Percentiles rank a stretch among this genome's conserved stretches.
These are phyloP conservation scores for Anthracocystis walkeri DNA, from an alignment of 1,284 basidiomycete species.

Conservation along the genomic window DNA sequence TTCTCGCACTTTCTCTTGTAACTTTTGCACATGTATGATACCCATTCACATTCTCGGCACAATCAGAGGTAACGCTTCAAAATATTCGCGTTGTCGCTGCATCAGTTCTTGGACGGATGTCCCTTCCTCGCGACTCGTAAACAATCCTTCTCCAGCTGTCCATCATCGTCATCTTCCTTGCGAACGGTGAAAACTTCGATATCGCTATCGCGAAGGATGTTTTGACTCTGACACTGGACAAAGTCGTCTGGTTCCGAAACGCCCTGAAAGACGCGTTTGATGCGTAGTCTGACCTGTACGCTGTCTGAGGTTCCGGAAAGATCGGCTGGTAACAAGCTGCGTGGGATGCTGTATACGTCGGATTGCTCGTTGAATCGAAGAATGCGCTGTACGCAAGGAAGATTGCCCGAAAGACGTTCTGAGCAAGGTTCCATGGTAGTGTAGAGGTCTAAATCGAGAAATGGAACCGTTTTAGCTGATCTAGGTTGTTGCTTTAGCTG, in stretches of 20 bases:
- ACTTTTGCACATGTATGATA: constrained; percentile 23
- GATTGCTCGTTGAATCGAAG: constrained; percentile 72
- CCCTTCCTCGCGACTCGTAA: constrained; percentile 59
- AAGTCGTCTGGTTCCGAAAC: constrained; percentile 95
- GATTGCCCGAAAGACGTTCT: constrained; percentile 84
- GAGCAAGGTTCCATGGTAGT: constrained; percentile 99
- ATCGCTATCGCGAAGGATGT: constrained; percentile 79
- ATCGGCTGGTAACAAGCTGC: not conserved
- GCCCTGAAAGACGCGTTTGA: constrained; percentile 86
- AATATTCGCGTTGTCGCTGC: not conserved
- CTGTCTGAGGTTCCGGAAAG: not conserved
- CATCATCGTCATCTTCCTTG: constrained; percentile 5
- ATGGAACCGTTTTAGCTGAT: not conserved
- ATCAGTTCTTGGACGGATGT: constrained; percentile 22
- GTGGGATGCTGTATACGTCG: constrained; percentile 19
- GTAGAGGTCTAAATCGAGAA: constrained; percentile 78
- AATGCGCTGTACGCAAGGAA: constrained; percentile 87
- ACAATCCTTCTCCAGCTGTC: constrained; percentile 54
- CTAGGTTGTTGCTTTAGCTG: not conserved
- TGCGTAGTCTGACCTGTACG: constrained; percentile 64
- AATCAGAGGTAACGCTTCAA: not conserved
- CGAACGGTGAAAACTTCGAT: constrained; percentile 80
- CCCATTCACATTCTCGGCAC: constrained; percentile 3
- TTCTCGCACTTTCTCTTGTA: constrained; percentile 7
- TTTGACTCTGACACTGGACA: constrained; percentile 89